Base-by-base conservation (phyloP, 2,329 filamentous ascomycete species). In the Emericellopsis atlantica region DNA sequence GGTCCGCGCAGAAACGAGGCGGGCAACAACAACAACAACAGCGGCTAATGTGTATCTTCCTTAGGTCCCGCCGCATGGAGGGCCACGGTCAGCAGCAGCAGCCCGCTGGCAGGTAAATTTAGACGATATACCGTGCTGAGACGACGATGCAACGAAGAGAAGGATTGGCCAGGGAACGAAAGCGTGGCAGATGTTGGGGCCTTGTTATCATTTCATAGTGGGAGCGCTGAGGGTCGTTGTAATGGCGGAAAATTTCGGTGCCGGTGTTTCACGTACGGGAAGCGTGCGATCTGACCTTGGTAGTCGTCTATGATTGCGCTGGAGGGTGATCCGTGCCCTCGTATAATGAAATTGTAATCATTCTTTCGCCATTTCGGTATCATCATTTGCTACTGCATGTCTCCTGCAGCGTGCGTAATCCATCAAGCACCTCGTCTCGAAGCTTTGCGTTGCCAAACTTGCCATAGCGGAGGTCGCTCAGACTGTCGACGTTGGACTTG, bases 391-490 rank as follows among this genome's bases (percentile, higher is more conserved):
- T 55, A 44, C 73, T 69, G 57, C 83, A 88, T 21, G 72, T 68
- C 45, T 76, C 67, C 55, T 84, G 76, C 35, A 64, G 51, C 29
- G 53, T 51, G 14, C 50, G 51, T n/a, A 92, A 63, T 6, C 80
- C 80, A 37, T 80, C 73, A 15, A 87, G 62, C 24, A 86, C 74
- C 48, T 88, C 80, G 37, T 76, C 70, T 22, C 68, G 69, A 26
- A 89, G 61, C 44, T 76, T 69, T 18, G 69, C 58, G 46, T 84
- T 82, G 31, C 74, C 70, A 43, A 92, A 72, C 42, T 79, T 79
- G 32, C 88, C 87, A 52, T 92, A 90, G 36, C 84, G 78, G 42
- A 94, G 67, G 59, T 93, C 85, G 58, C 86, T 93, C 55, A 95
- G 64, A 37, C 74, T 76, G 26, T 81, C 81, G 14, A 92, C 72